Evolutionary conservation across 352 stramenopile species (phyloP), one percentile per base, ranked within the genome.

Genomic region (Phytophthora hibernalis): DNA sequence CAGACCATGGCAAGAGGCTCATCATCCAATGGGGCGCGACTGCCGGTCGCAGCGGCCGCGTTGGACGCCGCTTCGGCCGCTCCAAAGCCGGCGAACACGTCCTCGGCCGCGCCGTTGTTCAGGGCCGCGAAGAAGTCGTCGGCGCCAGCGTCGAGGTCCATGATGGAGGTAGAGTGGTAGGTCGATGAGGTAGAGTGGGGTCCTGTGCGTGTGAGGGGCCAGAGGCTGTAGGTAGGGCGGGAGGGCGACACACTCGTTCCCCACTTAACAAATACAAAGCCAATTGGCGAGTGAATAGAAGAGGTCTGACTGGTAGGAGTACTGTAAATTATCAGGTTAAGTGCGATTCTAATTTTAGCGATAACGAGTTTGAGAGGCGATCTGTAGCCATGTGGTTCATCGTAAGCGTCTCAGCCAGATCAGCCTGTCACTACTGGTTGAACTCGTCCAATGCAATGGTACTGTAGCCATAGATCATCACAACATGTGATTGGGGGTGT

Each of bases 51-150:
- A 21, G 22, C 16, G 15, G 54, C 7, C 5, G 58, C 24, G 24
- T 49, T 65, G 12, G 57, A 20, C n/a, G 37, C 55, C 16, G 67
- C 67, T 33, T 76, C 71, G 20, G 72, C 71, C 38, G 82, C 64
- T 49, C 49, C 73, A 44, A 90, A 90, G 65, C 84, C 79, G 26
- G 77, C 65, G 51, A 93, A 92, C 12, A 70, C 70, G 38, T 91
- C 79, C 21, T 74, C 79, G n/a, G 58, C 55, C 16, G 63, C 82
- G 26, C 79, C 83, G 38, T 87, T 89, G 70, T 93, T 82, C 16
- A 93, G 73, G 54, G 83, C 82, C 57, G 83, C 77, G 54, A 96
- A 93, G 59, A 93, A 96, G 58, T 96, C 86, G n/a, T 89, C 78
- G 11, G 86, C 85, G 22, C 84, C 81, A 2, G 73, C 85, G 61